These are phyloP conservation scores for Agrostemma githago DNA, from an alignment of 148 eudicot species.

Conservation along the genomic window DNA sequence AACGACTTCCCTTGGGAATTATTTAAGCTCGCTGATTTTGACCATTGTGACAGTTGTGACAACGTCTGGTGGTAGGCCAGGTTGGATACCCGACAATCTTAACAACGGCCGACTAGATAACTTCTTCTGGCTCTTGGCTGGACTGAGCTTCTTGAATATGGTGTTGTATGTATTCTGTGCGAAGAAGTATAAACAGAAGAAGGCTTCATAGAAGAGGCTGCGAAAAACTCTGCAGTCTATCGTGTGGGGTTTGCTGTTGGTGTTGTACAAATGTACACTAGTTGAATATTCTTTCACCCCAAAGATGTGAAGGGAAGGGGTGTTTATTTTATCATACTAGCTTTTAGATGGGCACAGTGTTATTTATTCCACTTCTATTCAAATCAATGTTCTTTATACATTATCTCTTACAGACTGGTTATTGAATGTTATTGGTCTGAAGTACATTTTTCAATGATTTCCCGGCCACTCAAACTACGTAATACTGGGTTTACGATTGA, in stretches of 20 bases:
- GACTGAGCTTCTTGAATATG: slow-evolving; percentile 44
- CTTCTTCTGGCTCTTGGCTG: slow-evolving; percentile 54
- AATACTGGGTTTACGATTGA: too few species aligned
- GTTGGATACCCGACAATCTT: not conserved
- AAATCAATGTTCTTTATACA: slow-evolving; percentile 11
- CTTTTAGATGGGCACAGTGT: not conserved
- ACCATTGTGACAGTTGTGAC: not conserved
- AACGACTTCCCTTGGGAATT: not conserved
- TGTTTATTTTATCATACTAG: slow-evolving; percentile 4
- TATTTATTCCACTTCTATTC: slow-evolving; percentile 11
- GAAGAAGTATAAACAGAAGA: slow-evolving; percentile 37
- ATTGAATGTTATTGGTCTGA: not conserved
- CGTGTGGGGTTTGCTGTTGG: too few species aligned
- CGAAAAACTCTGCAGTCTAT: too few species aligned
- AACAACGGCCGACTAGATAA: slow-evolving; percentile 50
- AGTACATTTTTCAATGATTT: not conserved
- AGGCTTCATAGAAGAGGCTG: slow-evolving; percentile 21
- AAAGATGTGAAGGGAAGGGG: not conserved
- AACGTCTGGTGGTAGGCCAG: not conserved
- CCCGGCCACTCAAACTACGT: not conserved
- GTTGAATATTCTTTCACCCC: slow-evolving; percentile 6
- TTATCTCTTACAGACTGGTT: not conserved
- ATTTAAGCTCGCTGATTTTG: not conserved
- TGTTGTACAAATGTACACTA: not conserved
- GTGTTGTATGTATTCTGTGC: slow-evolving; percentile 36